Base-by-base conservation (phyloP, 1,284 basidiomycete genomes). In the Austroboletus niveus region DNA sequence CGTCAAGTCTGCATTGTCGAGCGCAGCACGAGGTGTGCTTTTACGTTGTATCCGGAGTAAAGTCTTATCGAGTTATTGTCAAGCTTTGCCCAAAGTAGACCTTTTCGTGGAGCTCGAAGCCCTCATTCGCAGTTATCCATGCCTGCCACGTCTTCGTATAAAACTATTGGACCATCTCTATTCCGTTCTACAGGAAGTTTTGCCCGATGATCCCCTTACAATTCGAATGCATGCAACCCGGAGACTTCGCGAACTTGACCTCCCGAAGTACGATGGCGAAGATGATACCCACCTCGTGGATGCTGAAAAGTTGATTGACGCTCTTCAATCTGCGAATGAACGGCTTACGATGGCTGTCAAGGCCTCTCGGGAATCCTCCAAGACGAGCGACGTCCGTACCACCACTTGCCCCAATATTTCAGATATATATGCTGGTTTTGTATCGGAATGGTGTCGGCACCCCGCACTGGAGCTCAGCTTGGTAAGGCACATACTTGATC, bases 1-100 rank as follows among this genome's bases (percentile, higher is more conserved):
- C 55, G 84, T 89, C 45, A 82, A 79, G 62, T 78, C 82, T 40
- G 86, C 85, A 24, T 81, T 90, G 47, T 70, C 72, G 8, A 83
- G 74, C 58, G 89, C 86, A 38, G 77, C 74, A 11, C 75, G 82
- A 81, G 85, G 87, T 88, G 60, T 39, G 74, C 56, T 47, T 48
- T 32, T 40, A 48, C 48, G 30, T 41, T 10, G 8, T 31, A 5
- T 15, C 54, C 9, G 9, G 42, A 32, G 10, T n/a, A 40, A 47
- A 15, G 22, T 14, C 45, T 51, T n/a, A 48, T 45, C 45, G 27
- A 42, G 47, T 30, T 52, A 50, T 45, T 35, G 48, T 51, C 31
- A 61, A 89, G 87, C 82, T 5, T 58, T 84, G 27, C 80, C 83
- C 20, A 80, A 72, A 57, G 67, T 81, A 30, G 77, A 79, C 45